Evolutionary conservation across 352 stramenopile genomes (phyloP).

Genomic region (Thalassiosira mediterranea): DNA sequence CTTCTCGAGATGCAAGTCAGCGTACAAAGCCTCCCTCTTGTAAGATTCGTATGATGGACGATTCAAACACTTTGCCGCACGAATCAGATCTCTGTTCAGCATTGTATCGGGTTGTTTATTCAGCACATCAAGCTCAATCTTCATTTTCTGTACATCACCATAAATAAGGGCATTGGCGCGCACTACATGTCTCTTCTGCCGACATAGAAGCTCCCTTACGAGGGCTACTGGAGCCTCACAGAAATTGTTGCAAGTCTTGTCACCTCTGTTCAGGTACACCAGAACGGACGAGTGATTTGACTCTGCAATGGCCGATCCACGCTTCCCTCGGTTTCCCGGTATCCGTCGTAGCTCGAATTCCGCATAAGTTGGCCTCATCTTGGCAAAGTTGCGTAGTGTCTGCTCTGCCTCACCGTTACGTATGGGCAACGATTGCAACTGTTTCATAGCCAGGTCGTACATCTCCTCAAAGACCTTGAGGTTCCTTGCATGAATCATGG

Average conservation of each 20-base stretch:
- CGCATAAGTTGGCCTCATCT: constrained; percentile 3
- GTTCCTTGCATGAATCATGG: constrained; percentile 21
- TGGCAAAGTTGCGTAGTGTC: constrained; percentile 11
- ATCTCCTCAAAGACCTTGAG: constrained; percentile 11
- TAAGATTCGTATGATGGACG: not conserved
- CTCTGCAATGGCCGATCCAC: constrained; percentile 11
- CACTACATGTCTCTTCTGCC: not conserved
- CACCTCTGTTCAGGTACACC: constrained; percentile 21
- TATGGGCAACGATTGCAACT: not conserved
- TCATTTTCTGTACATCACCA: not conserved
- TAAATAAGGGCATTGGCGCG: not conserved
- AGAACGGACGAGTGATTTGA: constrained; percentile 26
- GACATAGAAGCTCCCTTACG: not conserved
- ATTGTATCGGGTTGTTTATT: not conserved
- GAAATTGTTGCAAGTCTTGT: constrained; percentile 13
- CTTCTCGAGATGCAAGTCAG: not conserved
- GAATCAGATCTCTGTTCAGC: not conserved
- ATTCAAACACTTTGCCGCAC: not conserved
- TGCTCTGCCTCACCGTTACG: not conserved
- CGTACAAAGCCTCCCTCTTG: not conserved
- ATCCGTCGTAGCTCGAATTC: constrained; percentile 9
- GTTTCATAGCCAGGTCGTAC: not conserved
- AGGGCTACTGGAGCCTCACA: not conserved
- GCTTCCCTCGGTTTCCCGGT: constrained; percentile 2
- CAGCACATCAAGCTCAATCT: not conserved